Base-by-base conservation (phyloP, 139 green algal species). In the Chlorella sp. region DNA sequence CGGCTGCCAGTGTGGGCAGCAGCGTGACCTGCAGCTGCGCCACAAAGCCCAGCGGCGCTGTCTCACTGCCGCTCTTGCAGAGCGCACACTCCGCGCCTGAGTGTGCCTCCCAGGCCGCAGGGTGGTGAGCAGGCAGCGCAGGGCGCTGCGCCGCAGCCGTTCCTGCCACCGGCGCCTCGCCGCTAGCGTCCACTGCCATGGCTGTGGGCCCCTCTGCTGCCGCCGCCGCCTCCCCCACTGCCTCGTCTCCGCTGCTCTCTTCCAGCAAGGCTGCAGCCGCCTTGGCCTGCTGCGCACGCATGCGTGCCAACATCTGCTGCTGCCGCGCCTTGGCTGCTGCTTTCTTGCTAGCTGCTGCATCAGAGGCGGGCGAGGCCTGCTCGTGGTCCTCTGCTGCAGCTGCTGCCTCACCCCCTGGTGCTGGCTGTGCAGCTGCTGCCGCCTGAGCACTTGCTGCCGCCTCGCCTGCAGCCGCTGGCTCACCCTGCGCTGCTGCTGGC, bases 31-130 rank as follows among this genome's bases (percentile, higher is more conserved):
- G 23, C 51, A 81, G 74, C 74, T 81, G 74, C 16, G 71, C 84
- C 64, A 86, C 76, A 69, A 68, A 74, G 36, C 84, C 84, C 25
- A 88, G 67, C 25, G 84, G 76, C 34, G 60, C 84, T 28, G 67
- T 25, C n/a, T 86, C 76, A 38, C 63, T 72, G 30, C 76, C 84
- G 28, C 25, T 34, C 26, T 84, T 57, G 63, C 84, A 88, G 20
- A 88, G 70, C 56, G 84, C 84, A 60, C 84, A 88, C 36, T 88
- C 84, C 36, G 71, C 84, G 12, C 47, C 60, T 0, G 63, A 2
- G 3, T 30, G 38, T 6, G 13, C 47, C 76, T 63, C 28, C 75
- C 51, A 70, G 11, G 39, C 18, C 1, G 71, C 47, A 12, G 63
- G 80, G 55, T 86, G 81, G 30, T 75, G 84, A 7, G 76, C 67